Conservation (phyloP, 305 asterid genomes). For the Solanum hybrid region DNA sequence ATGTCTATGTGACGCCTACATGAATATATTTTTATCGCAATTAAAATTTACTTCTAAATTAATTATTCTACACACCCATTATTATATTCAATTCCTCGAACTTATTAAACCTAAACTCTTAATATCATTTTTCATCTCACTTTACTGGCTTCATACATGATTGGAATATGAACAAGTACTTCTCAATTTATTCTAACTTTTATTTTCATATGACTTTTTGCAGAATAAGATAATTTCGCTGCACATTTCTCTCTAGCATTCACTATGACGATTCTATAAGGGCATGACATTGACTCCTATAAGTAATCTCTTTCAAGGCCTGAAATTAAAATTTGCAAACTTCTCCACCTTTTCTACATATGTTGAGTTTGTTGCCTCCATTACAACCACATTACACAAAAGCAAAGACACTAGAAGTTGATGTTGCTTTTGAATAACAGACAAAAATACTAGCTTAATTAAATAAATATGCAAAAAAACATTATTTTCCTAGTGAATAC, state of each 20-base stretch:
- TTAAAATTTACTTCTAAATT: background rate
- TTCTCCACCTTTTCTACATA: background rate
- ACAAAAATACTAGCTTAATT: slow-evolving; percentile 54
- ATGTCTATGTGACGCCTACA: background rate
- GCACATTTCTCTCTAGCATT: background rate
- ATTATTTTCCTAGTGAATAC: background rate
- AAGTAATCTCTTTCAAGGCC: background rate
- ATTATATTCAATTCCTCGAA: too few species aligned
- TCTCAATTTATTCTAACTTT: background rate
- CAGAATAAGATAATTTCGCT: too few species aligned
- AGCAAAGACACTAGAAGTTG: slow-evolving; percentile 90
- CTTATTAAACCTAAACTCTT: too few species aligned
- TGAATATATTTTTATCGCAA: background rate
- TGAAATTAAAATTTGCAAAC: too few species aligned
- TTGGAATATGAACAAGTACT: background rate
- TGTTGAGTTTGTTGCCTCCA: slow-evolving; percentile 46
- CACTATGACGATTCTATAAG: background rate
- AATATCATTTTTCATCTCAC: background rate
- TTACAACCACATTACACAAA: slow-evolving; percentile 80
- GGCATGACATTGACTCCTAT: background rate
- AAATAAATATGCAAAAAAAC: background rate
- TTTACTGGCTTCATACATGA: background rate
- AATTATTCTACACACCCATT: background rate
- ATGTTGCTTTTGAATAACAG: slow-evolving; percentile 87
- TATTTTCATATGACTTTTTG: background rate